A percentile compares a stretch with the other conserved stretches of the same genome.
These are phyloP conservation scores for Metschnikowia continentalis DNA, from an alignment of 805 yeast genomes.

Conservation along the genomic window DNA sequence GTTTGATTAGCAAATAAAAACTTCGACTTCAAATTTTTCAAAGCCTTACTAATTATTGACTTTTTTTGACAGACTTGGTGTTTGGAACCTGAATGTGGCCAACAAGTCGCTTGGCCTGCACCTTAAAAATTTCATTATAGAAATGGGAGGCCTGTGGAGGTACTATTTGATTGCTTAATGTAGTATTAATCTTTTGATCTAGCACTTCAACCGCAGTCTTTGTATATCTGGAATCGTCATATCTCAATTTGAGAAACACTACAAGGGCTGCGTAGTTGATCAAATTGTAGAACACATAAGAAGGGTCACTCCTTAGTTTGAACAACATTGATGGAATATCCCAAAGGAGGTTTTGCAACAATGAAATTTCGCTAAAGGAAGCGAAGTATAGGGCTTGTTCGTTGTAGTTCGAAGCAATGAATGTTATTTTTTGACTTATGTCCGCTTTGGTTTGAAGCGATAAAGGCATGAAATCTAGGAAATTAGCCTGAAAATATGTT, in stretches of 20 bases:
- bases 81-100: conserved; percentile 23
- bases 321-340: conserved; percentile 25
- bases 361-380: conserved; percentile 33
- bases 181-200: conserved; percentile 36
- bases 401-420: conserved; percentile 29
- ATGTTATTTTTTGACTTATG: conserved; percentile 25
- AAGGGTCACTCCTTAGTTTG: conserved; percentile 19
- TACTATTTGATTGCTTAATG: conserved; percentile 15
- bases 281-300: conserved; percentile 28
- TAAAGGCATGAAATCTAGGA: conserved; percentile 33
- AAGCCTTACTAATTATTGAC: conserved; percentile 4
- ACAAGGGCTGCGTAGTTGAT: conserved; percentile 28
- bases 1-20: background rate
- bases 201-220: conserved; percentile 41
- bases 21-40: background rate
- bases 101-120: conserved; percentile 16
- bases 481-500: conserved; percentile 35
- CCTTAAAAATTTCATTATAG: conserved; percentile 22
- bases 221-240: conserved; percentile 30
- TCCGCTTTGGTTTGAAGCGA: conserved; percentile 25
- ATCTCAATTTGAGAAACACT: conserved; percentile 35
- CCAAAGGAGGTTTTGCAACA: conserved; percentile 23
- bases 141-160: conserved; percentile 12
- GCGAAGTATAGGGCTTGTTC: conserved; percentile 37
- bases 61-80: conserved; percentile 12